A percentile compares a stretch with the other conserved stretches of the same genome.
phyloP scores from a whole-genome alignment of 176 grass and related monocot genomes.

The Areca catechu region DNA sequence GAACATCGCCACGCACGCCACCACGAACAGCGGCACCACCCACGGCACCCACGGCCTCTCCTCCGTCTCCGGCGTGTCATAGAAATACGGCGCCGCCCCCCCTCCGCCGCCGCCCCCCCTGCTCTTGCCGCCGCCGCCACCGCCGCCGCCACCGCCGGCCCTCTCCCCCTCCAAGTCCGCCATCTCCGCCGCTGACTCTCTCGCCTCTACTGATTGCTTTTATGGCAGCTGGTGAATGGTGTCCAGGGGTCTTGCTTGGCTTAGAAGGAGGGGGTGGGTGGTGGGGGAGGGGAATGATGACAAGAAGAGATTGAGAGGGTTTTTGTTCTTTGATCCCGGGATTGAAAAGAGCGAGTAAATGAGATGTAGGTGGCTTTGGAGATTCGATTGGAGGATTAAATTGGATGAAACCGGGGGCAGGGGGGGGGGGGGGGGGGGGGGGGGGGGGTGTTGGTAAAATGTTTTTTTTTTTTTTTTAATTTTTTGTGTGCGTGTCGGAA shows the following conservation, averaged over 20 bases:
- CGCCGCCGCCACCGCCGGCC: neutral
- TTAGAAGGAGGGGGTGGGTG: neutral
- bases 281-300: neutral
- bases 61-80: constrained; percentile 24
- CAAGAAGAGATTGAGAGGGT: neutral
- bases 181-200: neutral
- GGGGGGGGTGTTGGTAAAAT: too few relatives aligned
- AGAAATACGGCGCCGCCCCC: constrained; percentile 27
- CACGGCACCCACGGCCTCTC: constrained; percentile 68
- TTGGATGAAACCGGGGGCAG: too few relatives aligned
- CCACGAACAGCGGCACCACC: constrained; percentile 74
- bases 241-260: neutral
- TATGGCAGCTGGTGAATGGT: neutral
- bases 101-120: constrained; percentile 30
- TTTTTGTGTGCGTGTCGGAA: too few relatives aligned
- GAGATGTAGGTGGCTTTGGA: too few relatives aligned
- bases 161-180: constrained; percentile 1
- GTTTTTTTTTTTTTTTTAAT: too few relatives aligned
- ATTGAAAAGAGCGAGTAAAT: too few relatives aligned
- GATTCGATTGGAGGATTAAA: too few relatives aligned
- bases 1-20: constrained; percentile 72
- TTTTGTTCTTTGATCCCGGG: too few relatives aligned
- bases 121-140: constrained; percentile 19
- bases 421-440: too few relatives aligned
- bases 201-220: neutral